Evolutionary conservation across 2,329 filamentous ascomycete species (phyloP).

Genomic region (Rugonectria rugulosa): DNA sequence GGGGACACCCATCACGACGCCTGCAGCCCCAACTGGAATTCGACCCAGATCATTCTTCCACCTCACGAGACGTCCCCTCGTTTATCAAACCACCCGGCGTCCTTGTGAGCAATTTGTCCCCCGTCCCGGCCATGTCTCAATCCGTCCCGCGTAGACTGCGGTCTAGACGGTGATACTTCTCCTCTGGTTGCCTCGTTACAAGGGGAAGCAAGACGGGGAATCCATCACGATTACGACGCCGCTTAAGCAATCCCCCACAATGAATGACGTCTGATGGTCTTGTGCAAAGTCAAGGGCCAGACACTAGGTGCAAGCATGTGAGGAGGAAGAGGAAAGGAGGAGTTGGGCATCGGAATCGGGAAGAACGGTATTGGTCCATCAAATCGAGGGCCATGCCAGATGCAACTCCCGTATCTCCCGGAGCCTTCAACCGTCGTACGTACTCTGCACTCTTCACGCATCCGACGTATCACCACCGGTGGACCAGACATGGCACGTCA

Average conservation of each 20-base stretch:
- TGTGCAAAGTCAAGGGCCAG: too few relatives aligned
- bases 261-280: slow-evolving; percentile 1
- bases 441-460: background rate
- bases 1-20: too few relatives aligned
- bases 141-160: slow-evolving; percentile 13
- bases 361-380: background rate
- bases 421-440: background rate
- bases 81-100: too few relatives aligned
- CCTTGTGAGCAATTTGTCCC: too few relatives aligned
- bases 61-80: too few relatives aligned
- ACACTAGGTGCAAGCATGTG: too few relatives aligned
- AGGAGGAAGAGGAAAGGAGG: too few relatives aligned
- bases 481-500: background rate
- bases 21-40: too few relatives aligned
- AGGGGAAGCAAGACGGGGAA: background rate
- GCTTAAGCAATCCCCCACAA: background rate
- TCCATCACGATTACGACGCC: background rate
- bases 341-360: slow-evolving; percentile 4
- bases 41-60: too few relatives aligned
- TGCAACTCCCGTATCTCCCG: slow-evolving; percentile 12
- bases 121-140: too few relatives aligned
- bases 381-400: background rate
- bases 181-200: too few relatives aligned
- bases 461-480: background rate
- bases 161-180: slow-evolving; percentile 20